Evolutionary conservation across 2,329 filamentous ascomycete species (phyloP), one percentile per base, ranked within the genome.

Genomic region (Beauveria sp.): DNA sequence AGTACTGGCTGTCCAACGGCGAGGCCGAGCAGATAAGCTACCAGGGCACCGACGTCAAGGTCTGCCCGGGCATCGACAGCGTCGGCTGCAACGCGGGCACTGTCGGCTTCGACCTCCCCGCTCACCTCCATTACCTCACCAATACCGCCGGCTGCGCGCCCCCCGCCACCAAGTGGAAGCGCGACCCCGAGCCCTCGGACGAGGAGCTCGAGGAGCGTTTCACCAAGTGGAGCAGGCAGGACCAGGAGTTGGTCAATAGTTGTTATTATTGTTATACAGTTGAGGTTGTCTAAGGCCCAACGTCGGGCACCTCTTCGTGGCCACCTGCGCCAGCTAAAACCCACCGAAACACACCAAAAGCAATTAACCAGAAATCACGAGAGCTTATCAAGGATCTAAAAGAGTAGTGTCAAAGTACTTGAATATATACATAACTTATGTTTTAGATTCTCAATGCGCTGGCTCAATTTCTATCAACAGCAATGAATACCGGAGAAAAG

Each of bases 1-100:
- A 91, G 76, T 90, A 85, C 73, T 90, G 83, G 79, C 75, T 88
- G 41, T 69, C 75, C 8, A 69, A 67, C 37, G 76, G 76, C 18
- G 57, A 57, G 3, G 64, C 70, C 18, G 67, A 64, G 55, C 73
- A 71, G 7, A 65, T 70, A 44, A 65, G 72, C 63, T 80, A 80
- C 66, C 63, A 66, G 14, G 64, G 76, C 37, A 60, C 53, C 5
- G 75, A 80, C 54, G 67, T 85, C 65, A 66, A 72, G 55, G 71
- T 79, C 26, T 85, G 82, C 73, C 62, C 70, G 16, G 83, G 83
- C 63, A 75, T 72, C 61, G 71, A 72, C 26, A 83, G 78, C 68
- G 67, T 71, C 12, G 47, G 61, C 41, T 85, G 83, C 72, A 85
- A 84, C 66, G 82, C 67, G n/a, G 77, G 77, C 40, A 78, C 77